A percentile compares a stretch with the other conserved stretches of the same genome.
phyloP scores from a whole-genome alignment of 176 grass and related monocot species.

The Oryza glumipatula region DNA sequence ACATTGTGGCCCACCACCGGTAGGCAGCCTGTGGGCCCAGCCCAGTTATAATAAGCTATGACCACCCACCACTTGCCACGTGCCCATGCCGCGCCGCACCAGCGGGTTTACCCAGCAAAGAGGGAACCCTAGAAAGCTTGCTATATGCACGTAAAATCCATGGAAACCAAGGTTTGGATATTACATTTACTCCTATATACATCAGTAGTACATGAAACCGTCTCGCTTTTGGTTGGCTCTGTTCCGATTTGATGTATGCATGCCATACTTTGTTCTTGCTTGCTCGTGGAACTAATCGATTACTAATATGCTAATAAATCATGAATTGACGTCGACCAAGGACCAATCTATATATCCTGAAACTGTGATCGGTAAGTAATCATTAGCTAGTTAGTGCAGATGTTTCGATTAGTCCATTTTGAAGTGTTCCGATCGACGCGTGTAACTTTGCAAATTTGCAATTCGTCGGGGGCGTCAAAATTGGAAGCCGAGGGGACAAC shows the following conservation, averaged over 20 bases:
- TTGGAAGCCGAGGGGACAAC: background rate
- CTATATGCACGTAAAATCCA: background rate
- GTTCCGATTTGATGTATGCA: background rate
- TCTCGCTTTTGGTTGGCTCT: background rate
- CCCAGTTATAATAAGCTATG: slow-evolving; percentile 18
- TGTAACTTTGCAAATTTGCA: background rate
- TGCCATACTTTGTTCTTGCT: background rate
- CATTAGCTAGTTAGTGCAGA: background rate
- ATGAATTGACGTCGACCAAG: background rate
- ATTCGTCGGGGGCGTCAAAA: background rate
- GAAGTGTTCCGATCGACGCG: background rate
- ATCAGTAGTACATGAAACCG: background rate
- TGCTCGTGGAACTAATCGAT: background rate
- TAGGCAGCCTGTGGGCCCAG: background rate
- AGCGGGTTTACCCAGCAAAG: background rate
- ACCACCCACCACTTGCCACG: slow-evolving; percentile 58
- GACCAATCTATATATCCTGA: background rate
- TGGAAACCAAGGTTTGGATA: background rate
- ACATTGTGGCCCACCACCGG: slow-evolving; percentile 29
- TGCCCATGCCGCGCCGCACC: background rate
- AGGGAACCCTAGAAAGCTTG: background rate
- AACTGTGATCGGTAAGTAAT: background rate
- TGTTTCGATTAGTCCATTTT: background rate
- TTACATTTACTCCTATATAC: background rate
- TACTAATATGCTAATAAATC: background rate